Base-by-base conservation (phyloP, 306 rosid genomes). In the Casuarina equisetifolia region DNA sequence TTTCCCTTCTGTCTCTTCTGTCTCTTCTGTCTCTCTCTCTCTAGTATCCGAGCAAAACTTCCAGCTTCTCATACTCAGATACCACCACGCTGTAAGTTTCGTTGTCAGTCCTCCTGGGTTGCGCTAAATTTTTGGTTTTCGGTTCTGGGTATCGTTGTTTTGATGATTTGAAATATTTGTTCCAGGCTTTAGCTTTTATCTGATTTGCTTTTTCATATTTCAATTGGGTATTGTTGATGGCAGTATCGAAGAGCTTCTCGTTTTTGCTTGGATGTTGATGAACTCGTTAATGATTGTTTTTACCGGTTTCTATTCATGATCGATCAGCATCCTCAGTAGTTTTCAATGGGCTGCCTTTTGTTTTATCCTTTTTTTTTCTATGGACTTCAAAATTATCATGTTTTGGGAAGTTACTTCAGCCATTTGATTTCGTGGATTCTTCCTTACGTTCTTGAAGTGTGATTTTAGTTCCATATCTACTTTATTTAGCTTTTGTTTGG, bases 1-100 rank as follows among this genome's bases (percentile, higher is more conserved):
- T 72, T 38, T 13, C 20, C 59, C 17, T 40, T 16, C 43, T 69
- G 72, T 59, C 80, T 57, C 66, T 39, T 63, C 16, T 59, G 6
- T 59, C 39, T 3, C 35, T 45, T 25, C 36, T 19, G 3, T 57
- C 2, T 0, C 63, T 57, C 63, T 57, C 63, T 53, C 55, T 40
- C 17, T 8, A 35, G 50, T 57, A 36, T 61, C 42, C 11, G 50
- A 73, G 58, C 73, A 32, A 40, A 73, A 69, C 35, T 48, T 9
- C n/a, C 55, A 40, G 68, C 36, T 77, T 25, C 69, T 42, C 13
- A 15, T 0, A 50, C 69, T 51, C 9, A 3, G 32, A 68, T 50
- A 36, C 44, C 57, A 73, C 48, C 40, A 62, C 63, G 16, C 7
- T 78, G 86, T 83, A 83, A 83, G 83, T 45, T 78, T 39, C 71